Conservation (phyloP, 2,329 filamentous ascomycete species). For the Ilyonectria destructans region DNA sequence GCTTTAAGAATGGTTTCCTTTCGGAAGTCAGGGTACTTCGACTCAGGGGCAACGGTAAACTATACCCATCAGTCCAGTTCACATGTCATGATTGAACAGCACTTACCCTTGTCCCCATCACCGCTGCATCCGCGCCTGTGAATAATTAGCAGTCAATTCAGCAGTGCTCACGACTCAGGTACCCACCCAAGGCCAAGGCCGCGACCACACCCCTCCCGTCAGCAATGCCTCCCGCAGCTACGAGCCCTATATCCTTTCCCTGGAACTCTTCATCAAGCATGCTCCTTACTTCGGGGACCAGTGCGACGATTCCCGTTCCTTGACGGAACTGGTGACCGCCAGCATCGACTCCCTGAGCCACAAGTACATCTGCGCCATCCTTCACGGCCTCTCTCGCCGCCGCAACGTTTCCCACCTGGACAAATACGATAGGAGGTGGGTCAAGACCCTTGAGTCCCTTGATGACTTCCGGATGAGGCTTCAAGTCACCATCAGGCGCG, state of each 20-base stretch:
- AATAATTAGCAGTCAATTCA: slow-evolving; percentile 28
- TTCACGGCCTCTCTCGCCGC: slow-evolving; percentile 66
- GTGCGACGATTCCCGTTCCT: slow-evolving; percentile 68
- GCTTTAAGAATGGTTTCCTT: slow-evolving; percentile 61
- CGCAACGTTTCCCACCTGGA: slow-evolving; percentile 74
- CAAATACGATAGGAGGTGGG: slow-evolving; percentile 65
- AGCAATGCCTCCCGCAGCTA: slow-evolving; percentile 75
- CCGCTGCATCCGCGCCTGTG: slow-evolving; percentile 61
- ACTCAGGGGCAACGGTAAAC: slow-evolving; percentile 64
- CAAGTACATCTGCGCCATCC: slow-evolving; percentile 71
- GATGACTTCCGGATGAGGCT: slow-evolving; percentile 58
- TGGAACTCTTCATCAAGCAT: slow-evolving; percentile 59
- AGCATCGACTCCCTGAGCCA: slow-evolving; percentile 76
- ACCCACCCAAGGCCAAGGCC: slow-evolving; percentile 68
- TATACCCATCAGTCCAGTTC: slow-evolving; percentile 37
- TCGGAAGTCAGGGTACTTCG: slow-evolving; percentile 57
- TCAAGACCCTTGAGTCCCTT: slow-evolving; percentile 51
- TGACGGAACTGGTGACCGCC: slow-evolving; percentile 74
- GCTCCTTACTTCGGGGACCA: slow-evolving; percentile 72
- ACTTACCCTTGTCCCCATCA: slow-evolving; percentile 62
- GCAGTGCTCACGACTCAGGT: neutral
- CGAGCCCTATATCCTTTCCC: slow-evolving; percentile 56
- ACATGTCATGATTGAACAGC: no score
- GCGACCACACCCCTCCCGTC: slow-evolving; percentile 71
- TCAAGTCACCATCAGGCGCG: slow-evolving; percentile 66